These are phyloP conservation scores for Piedraia hortae DNA, from an alignment of 2,329 filamentous ascomycete species.

Conservation along the genomic window DNA sequence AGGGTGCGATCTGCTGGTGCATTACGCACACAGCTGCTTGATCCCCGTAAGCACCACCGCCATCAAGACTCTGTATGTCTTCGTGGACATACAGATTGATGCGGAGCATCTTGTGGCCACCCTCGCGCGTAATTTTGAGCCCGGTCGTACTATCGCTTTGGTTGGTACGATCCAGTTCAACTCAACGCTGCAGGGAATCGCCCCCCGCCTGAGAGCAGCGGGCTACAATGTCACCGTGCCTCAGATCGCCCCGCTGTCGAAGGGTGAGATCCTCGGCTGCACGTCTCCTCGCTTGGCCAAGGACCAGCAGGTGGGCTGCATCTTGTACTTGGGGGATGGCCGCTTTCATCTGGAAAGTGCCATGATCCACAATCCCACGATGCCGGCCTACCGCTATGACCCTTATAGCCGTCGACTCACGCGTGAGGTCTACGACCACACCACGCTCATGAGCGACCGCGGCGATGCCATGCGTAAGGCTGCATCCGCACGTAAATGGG, in stretches of 20 bases:
- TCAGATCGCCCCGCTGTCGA: conserved; percentile 75
- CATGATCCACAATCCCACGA: conserved; percentile 88
- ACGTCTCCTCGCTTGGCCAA: conserved; percentile 50
- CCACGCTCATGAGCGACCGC: conserved; percentile 64
- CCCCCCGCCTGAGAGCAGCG: conserved; percentile 47
- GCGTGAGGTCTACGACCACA: conserved; percentile 71
- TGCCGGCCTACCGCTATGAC: conserved; percentile 88
- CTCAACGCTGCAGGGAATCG: conserved; percentile 71
- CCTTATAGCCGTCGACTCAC: conserved; percentile 84
- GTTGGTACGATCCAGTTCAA: conserved; percentile 99
- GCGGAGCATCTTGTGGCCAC: conserved; percentile 64
- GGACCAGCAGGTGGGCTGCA: conserved; percentile 36
- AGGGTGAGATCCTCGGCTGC: conserved; percentile 91
- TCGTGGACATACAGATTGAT: conserved; percentile 94
- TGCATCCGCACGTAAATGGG: conserved; percentile 62
- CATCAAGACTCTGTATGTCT: conserved; percentile 93
- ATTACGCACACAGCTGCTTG: conserved; percentile 90
- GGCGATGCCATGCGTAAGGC: conserved; percentile 50
- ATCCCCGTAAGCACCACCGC: conserved; percentile 91
- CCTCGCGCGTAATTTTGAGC: conserved; percentile 61
- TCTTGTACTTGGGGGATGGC: conserved; percentile 76
- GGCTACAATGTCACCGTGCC: conserved; percentile 72
- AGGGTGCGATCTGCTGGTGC: conserved; percentile 78
- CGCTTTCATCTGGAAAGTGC: conserved; percentile 91
- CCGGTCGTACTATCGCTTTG: conserved; percentile 66